Evolutionary conservation across 179 eudicot genomes (phyloP).

Genomic region (Carnegiea gigantea): DNA sequence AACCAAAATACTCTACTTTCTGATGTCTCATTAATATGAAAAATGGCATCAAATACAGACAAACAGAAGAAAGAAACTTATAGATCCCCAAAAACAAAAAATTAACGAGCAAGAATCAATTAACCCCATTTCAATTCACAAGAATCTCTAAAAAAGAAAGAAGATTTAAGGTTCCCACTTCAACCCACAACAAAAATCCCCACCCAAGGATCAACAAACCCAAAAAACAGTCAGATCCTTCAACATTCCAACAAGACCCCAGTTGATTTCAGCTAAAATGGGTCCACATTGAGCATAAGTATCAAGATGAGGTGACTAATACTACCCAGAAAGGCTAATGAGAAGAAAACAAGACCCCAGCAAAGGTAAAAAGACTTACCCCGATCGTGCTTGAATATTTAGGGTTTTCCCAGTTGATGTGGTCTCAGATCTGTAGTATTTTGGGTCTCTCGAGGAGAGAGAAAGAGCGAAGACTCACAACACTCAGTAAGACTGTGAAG

Average conservation of each 20-base stretch:
- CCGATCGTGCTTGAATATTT: slow-evolving; percentile 11
- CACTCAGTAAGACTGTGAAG: slow-evolving; percentile 1
- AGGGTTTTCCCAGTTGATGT: slow-evolving; percentile 13
- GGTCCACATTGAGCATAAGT: neutral
- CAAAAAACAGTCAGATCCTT: neutral
- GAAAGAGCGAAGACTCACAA: slow-evolving; percentile 12
- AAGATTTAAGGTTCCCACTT: neutral
- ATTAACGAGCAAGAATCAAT: neutral
- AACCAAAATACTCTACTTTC: neutral
- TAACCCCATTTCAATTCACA: neutral
- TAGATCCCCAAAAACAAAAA: neutral
- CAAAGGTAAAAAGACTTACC: slow-evolving; percentile 19
- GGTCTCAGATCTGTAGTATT: slow-evolving; percentile 25
- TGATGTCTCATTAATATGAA: neutral
- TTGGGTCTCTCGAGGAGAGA: slow-evolving; percentile 23
- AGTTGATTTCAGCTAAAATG: slow-evolving; percentile 2
- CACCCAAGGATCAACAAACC: neutral
- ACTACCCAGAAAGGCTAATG: slow-evolving; percentile 19
- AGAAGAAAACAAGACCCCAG: neutral
- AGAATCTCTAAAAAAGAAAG: slow-evolving; percentile 7
- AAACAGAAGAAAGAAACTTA: neutral
- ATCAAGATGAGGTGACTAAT: neutral
- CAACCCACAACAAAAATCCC: slow-evolving; percentile 1
- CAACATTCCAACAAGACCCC: slow-evolving; percentile 17
- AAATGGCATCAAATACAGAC: neutral